Evolutionary conservation across 345 rosid genomes (phyloP), one percentile per base, ranked within the genome.

Genomic region (Linum usitatissimum): DNA sequence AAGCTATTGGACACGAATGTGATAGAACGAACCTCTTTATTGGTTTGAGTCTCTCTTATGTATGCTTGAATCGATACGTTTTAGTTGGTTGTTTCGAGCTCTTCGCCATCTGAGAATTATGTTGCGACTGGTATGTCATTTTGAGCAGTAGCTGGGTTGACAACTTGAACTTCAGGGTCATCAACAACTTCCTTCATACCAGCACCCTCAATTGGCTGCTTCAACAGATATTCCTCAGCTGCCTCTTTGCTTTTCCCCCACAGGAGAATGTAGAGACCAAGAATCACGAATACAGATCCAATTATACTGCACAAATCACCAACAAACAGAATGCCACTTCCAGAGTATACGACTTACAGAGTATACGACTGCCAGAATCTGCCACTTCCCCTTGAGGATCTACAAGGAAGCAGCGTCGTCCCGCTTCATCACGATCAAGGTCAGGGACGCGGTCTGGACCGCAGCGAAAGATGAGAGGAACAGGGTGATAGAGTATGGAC

Each of bases 401-500:
- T 73, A 73, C 19, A 45, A 21, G n/a, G 51, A 8, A 23, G 57
- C 3, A n/a, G n/a, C n/a, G n/a, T n/a, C n/a, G 21, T 68, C 42
- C 66, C 73, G 60, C 48, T 53, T 28, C 9, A 65, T 0, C n/a
- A n/a, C n/a, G 57, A 57, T 38, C 39, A 56, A 55, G 38, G 57
- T 64, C 2, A 64, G 15, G 14, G 17, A 0, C 21, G 61, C 72
- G 3, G 69, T 64, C 30, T 73, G 76, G 59, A 73, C 3, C 1
- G 73, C 69, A 39, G 56, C 72, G 6, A 65, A 68, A 60, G 61
- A 61, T 31, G 48, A 20, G 20, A 73, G 23, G 30, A 73, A 61
- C 58, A 66, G 66, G 13, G 66, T 68, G 62, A 69, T 61, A 4
- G 76, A 64, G 36, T 65, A 73, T 19, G 68, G 63, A 53, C 64